These are phyloP conservation scores for Amanita phalloides DNA, from an alignment of 768 basidiomycete species.

Conservation along the genomic window DNA sequence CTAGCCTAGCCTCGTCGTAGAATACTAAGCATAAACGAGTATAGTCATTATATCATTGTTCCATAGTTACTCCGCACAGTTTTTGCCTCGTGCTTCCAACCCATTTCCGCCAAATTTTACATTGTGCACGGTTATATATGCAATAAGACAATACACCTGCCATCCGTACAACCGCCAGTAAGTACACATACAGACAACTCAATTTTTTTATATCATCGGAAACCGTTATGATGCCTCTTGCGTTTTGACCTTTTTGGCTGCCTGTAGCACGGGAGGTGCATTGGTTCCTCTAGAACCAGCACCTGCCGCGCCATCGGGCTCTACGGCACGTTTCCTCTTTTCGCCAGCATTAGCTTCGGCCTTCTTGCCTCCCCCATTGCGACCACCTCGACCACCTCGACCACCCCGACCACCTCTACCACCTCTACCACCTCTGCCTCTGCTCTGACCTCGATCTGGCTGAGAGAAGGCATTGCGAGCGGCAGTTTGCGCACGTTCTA, in stretches of 20 bases:
- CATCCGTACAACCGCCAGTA: no score
- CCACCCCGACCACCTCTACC: constrained; percentile 15
- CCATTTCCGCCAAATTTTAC: no score
- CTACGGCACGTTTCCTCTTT: constrained; percentile 68
- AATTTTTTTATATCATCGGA: background rate
- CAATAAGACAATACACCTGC: no score
- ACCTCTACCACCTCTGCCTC: constrained; percentile 14
- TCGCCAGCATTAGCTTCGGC: constrained; percentile 47
- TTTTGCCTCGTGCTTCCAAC: no score
- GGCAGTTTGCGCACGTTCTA: constrained; percentile 62
- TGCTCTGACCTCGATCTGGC: constrained; percentile 12
- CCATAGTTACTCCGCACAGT: no score
- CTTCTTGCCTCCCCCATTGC: constrained; percentile 34
- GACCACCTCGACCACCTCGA: constrained; percentile 18
- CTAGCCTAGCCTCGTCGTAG: no score
- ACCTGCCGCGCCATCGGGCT: constrained; percentile 70
- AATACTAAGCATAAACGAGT: no score
- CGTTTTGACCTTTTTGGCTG: constrained; percentile 34
- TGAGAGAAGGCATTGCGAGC: constrained; percentile 40
- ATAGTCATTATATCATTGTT: no score
- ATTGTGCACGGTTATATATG: no score
- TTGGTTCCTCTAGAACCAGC: constrained; percentile 52
- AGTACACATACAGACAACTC: background rate
- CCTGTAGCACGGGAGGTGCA: constrained; percentile 41
- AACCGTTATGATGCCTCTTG: constrained; percentile 14